Percentiles rank a stretch among this genome's conserved stretches.
phyloP scores from a whole-genome alignment of 2,329 filamentous ascomycete genomes.

The Lecanicillium sp. region DNA sequence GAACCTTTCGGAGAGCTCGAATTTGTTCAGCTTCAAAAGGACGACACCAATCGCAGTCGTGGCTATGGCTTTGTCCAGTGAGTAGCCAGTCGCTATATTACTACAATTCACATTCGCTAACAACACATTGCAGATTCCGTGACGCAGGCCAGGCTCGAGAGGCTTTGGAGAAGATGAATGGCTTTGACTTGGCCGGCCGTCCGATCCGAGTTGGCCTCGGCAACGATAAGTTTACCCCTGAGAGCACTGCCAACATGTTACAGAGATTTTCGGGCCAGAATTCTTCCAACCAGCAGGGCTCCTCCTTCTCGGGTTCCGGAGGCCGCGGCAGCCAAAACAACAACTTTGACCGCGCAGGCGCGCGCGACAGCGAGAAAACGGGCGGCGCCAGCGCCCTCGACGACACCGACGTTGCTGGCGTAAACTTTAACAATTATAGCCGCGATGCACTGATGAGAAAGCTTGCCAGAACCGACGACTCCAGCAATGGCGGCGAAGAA shows the following conservation, averaged over 20 bases:
- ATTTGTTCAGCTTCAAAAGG: constrained; percentile 95
- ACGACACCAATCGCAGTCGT: constrained; percentile 82
- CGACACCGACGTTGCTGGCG: constrained; percentile 93
- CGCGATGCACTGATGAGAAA: constrained; percentile 98
- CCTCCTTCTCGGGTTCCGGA: constrained; percentile 83
- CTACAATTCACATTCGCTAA: background rate
- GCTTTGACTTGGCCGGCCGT: constrained; percentile 94
- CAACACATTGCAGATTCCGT: constrained; percentile 59
- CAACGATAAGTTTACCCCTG: constrained; percentile 99
- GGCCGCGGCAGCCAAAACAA: constrained; percentile 80
- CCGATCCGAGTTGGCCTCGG: constrained; percentile 97
- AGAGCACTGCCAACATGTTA: constrained; percentile 87
- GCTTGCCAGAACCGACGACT: constrained; percentile 90
- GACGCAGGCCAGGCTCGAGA: constrained; percentile 88
- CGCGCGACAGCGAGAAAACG: constrained; percentile 82
- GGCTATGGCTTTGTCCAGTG: constrained; percentile 99
- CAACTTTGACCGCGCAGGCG: constrained; percentile 85
- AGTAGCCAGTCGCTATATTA: constrained; percentile 32
- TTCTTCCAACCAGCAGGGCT: constrained; percentile 70
- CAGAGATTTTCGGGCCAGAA: constrained; percentile 85
- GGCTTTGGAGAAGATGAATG: constrained; percentile 98
- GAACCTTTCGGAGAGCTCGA: constrained; percentile 96
- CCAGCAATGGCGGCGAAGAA: constrained; percentile 59
- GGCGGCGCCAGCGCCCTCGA: constrained; percentile 91
- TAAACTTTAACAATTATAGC: constrained; percentile 99